Base-by-base conservation (phyloP, 768 basidiomycete species). In the Termitomyces sp. region DNA sequence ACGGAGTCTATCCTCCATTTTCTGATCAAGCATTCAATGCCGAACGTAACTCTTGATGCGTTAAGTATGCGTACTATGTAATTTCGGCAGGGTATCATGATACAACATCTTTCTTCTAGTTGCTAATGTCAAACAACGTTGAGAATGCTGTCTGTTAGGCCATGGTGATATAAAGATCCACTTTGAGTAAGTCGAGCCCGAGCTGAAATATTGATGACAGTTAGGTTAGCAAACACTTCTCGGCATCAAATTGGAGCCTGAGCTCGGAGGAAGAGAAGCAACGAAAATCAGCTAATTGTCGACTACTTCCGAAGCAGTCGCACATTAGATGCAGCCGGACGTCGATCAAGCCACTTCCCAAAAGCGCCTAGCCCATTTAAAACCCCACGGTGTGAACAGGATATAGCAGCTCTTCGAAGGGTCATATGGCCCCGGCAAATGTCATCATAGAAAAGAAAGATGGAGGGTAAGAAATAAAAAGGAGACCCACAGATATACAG, bases 381-480 rank as follows among this genome's bases (percentile, higher is more conserved):
- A 39, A n/a, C 37, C 40, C 30, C 54, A 40, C 37, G 53, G 3
- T 20, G 44, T 20, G 7, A 45, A 24, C 10, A 30, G 30, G 27
- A 42, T 14, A n/a, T 45, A 24, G n/a, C 26, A 42, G 32, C 40
- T 57, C 71, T 71, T 72, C 73, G 69, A 77, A 87, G 86, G 65
- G 85, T 91, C 89, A 84, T 89, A 86, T 91, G 89, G 89, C 89
- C 89, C 89, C 89, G 89, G 89, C 85, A 78, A 64, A 62, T 84
- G 59, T 86, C 88, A 87, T 89, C 88, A 74, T 67, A 59, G 39
- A 56, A 45, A 10, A 32, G 32, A 42, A 20, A 49, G 51, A 56
- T 52, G 47, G 37, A 20, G 33, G 42, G 51, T 34, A 36, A 48
- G 50, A 49, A 27, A 16, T 18, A 42, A 53, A 54, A 39, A 34